Conservation (phyloP, 352 stramenopile species). For the Phytopythium oedochilum region DNA sequence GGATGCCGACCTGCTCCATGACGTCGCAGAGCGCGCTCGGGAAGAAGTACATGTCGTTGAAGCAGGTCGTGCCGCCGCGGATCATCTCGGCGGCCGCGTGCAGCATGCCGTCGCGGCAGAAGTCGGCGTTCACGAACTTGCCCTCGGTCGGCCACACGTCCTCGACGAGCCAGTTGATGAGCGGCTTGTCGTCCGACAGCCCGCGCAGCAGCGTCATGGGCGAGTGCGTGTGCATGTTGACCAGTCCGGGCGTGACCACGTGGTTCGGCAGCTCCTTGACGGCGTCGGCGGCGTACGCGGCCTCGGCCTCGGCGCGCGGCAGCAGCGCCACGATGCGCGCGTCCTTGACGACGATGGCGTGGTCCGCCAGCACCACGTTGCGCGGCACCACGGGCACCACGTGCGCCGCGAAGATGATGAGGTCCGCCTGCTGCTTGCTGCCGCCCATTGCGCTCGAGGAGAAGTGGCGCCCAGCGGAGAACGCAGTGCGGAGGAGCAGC, state of each 20-base stretch:
- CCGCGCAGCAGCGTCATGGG: constrained; percentile 84
- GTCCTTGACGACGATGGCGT: constrained; percentile 68
- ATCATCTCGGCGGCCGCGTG: constrained; percentile 88
- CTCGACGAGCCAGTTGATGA: constrained; percentile 79
- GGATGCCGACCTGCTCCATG: constrained; percentile 62
- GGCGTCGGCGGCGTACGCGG: constrained; percentile 38
- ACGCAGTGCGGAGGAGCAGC: background rate
- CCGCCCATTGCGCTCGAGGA: constrained; percentile 10
- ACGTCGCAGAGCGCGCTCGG: constrained; percentile 44
- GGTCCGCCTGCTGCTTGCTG: constrained; percentile 39
- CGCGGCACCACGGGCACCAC: constrained; percentile 79
- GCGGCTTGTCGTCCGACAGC: constrained; percentile 81
- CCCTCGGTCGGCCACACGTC: constrained; percentile 86
- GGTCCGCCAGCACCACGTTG: constrained; percentile 63
- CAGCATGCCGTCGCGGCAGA: constrained; percentile 65
- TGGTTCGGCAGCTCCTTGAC: constrained; percentile 50
- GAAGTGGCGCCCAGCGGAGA: background rate
- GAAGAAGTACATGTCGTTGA: constrained; percentile 93
- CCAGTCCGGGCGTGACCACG: constrained; percentile 80
- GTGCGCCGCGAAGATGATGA: constrained; percentile 72
- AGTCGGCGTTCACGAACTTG: constrained; percentile 67
- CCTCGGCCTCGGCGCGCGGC: constrained; percentile 39
- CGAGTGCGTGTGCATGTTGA: constrained; percentile 87
- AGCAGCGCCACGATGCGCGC: constrained; percentile 77
- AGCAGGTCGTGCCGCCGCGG: constrained; percentile 84